phyloP scores from a whole-genome alignment of 2,329 filamentous ascomycete species.

The Arthrobotrys pseudoclavata region DNA sequence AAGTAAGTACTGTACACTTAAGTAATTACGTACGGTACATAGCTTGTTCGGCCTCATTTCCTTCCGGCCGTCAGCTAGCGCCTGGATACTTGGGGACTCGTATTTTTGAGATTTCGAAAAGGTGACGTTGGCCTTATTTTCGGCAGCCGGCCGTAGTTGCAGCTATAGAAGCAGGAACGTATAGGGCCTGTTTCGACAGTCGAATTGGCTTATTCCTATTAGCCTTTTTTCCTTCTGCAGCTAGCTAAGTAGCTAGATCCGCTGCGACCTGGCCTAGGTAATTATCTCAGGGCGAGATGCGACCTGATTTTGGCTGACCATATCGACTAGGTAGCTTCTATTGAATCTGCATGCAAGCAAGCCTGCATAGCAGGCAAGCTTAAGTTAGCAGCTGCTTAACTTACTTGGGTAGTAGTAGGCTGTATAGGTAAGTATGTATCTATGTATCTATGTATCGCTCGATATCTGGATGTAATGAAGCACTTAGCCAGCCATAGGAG shows the following conservation, averaged over 20 bases:
- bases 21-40: background rate
- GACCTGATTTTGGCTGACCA: background rate
- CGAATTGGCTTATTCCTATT: constrained; percentile 33
- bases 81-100: background rate
- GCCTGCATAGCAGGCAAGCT: constrained; percentile 1
- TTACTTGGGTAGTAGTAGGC: background rate
- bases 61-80: constrained; percentile 1
- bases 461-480: background rate
- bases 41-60: constrained; percentile 22
- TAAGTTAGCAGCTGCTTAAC: background rate
- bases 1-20: background rate
- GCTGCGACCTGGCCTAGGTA: background rate
- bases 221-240: constrained; percentile 26
- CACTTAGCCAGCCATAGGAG: background rate
- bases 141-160: constrained; percentile 10
- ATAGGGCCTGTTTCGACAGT: constrained; percentile 44
- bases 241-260: constrained; percentile 1
- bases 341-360: background rate
- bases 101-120: constrained; percentile 9
- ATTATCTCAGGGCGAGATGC: constrained; percentile 19
- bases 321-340: background rate
- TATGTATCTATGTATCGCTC: background rate
- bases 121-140: constrained; percentile 13
- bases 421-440: background rate
- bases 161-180: constrained; percentile 54